Evolutionary conservation across 345 rosid genomes (phyloP).

Genomic region (Gossypium raimondii): DNA sequence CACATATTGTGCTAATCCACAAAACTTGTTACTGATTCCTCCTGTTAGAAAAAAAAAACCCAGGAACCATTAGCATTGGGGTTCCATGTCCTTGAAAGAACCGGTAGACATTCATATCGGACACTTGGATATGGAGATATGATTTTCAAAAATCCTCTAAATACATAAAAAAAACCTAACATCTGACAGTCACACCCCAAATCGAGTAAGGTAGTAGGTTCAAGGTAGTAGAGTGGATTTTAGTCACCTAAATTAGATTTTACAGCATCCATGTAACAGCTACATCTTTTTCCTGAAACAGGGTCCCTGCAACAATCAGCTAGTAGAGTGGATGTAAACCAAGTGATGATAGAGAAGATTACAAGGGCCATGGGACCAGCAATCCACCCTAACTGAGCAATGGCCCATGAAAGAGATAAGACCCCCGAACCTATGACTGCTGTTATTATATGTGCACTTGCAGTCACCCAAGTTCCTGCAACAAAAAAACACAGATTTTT

Average conservation of each 20-base stretch:
- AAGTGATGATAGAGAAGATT: constrained; percentile 27
- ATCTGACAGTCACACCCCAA: too few relatives aligned
- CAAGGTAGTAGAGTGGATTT: background rate
- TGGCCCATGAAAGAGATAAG: constrained; percentile 38
- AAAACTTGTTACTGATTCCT: constrained; percentile 9
- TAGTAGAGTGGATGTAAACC: constrained; percentile 26
- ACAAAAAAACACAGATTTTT: background rate
- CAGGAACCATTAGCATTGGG: background rate
- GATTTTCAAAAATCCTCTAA: too few relatives aligned
- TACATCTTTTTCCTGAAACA: constrained; percentile 26
- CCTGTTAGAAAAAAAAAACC: background rate
- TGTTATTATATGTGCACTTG: constrained; percentile 42
- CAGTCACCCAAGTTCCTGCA: constrained; percentile 34
- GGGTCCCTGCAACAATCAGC: constrained; percentile 35
- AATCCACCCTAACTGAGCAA: constrained; percentile 44
- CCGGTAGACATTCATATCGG: too few relatives aligned
- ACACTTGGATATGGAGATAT: too few relatives aligned
- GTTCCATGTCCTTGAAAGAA: background rate
- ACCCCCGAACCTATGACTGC: constrained; percentile 46
- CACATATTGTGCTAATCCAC: constrained; percentile 24
- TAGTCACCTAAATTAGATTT: constrained; percentile 26
- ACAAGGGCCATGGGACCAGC: constrained; percentile 30
- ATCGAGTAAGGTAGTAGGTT: too few relatives aligned
- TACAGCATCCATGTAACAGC: constrained; percentile 27
- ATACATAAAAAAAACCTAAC: too few relatives aligned